A percentile compares a stretch with the other conserved stretches of the same genome.
Conservation (phyloP, 73 alveolate species). For the Paramecium primaurelia region DNA sequence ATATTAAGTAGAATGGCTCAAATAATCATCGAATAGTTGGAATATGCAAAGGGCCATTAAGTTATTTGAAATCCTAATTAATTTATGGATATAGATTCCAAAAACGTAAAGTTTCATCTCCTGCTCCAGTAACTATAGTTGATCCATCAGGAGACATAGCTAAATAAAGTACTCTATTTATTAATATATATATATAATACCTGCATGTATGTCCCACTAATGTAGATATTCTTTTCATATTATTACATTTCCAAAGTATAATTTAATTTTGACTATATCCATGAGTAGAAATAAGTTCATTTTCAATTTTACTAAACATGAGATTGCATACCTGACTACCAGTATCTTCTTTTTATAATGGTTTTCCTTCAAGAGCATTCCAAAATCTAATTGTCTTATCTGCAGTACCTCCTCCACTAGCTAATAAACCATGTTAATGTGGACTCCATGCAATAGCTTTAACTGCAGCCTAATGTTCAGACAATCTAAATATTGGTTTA, state of each 20-base stretch:
- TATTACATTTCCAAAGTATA: constrained; percentile 92
- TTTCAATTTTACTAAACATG: constrained; percentile 91
- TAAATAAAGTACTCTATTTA: constrained; percentile 42
- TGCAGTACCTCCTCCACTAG: constrained; percentile 99
- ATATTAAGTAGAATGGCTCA: neutral
- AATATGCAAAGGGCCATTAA: neutral
- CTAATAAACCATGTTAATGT: constrained; percentile 96
- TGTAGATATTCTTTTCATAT: constrained; percentile 90
- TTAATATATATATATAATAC: neutral
- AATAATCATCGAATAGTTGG: neutral
- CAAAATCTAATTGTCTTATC: constrained; percentile 98
- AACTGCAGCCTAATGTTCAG: constrained; percentile 98
- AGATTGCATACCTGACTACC: constrained; percentile 98
- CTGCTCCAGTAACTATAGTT: constrained; percentile 84
- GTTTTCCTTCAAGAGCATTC: constrained; percentile 89
- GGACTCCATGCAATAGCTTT: constrained; percentile 99
- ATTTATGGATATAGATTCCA: constrained; percentile 72
- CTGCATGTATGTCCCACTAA: constrained; percentile 77
- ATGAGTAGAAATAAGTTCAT: constrained; percentile 97
- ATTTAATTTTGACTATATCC: constrained; percentile 97
- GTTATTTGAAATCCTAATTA: neutral
- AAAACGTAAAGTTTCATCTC: constrained; percentile 82
- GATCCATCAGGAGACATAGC: constrained; percentile 88
- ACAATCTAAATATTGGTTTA: constrained; percentile 81
- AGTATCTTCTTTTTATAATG: constrained; percentile 85